Evolutionary conservation across 345 rosid genomes (phyloP).

Genomic region (Dipteronia sinensis): DNA sequence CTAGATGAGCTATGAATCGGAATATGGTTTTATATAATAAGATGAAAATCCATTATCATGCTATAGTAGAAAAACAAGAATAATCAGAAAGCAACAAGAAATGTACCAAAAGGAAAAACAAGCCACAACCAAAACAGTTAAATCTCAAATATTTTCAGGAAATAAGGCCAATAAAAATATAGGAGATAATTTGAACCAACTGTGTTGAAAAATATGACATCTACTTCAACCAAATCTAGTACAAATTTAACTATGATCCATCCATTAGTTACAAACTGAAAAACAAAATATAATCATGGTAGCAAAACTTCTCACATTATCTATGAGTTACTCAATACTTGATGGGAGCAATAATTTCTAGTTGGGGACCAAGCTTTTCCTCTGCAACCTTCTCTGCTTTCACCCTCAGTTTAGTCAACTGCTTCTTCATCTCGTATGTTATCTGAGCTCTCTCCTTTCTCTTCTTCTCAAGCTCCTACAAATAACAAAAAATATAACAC

Average conservation of each 20-base stretch:
- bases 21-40: background rate
- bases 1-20: too few species aligned
- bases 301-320: background rate
- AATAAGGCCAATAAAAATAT: background rate
- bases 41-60: background rate
- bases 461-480: constrained; percentile 78
- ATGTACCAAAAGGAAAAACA: too few species aligned
- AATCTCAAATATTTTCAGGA: background rate
- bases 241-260: background rate
- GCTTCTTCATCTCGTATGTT: constrained; percentile 77
- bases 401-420: constrained; percentile 64
- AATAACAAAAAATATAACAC: background rate
- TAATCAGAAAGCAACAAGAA: too few species aligned
- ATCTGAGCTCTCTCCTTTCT: constrained; percentile 76
- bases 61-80: too few species aligned
- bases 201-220: background rate
- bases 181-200: constrained; percentile 1
- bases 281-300: background rate
- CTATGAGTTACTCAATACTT: constrained; percentile 44
- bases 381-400: constrained; percentile 80
- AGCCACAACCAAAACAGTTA: too few species aligned
- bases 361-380: constrained; percentile 75
- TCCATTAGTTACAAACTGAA: background rate
- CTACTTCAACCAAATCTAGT: background rate
- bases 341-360: constrained; percentile 63